Conservation (phyloP, 2,329 filamentous ascomycete species). For the Aspergillus luchuensis region DNA sequence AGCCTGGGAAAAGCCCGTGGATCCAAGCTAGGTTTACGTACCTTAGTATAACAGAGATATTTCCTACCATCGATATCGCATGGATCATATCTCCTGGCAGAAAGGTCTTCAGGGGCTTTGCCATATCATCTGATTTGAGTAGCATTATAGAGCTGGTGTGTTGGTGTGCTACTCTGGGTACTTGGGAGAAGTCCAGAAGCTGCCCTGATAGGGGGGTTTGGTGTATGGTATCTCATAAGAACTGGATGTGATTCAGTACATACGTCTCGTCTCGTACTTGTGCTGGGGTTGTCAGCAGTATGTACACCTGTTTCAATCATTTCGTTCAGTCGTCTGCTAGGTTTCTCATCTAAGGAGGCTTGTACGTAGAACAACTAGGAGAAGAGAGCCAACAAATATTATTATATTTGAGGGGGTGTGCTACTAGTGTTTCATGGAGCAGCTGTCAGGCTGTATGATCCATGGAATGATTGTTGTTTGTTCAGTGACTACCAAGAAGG, state of each 20-base stretch:
- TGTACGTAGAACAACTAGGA: no score
- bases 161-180: slow-evolving; percentile 24
- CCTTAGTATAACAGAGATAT: slow-evolving; percentile 16
- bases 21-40: background rate
- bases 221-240: no score
- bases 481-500: no score
- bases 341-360: no score
- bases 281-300: slow-evolving; percentile 25
- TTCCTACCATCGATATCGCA: slow-evolving; percentile 22
- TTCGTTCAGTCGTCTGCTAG: background rate
- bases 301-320: slow-evolving; percentile 31
- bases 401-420: no score
- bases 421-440: no score
- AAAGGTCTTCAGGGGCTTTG: slow-evolving; percentile 20
- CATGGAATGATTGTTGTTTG: no score
- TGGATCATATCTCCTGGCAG: slow-evolving; percentile 17
- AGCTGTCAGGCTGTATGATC: no score
- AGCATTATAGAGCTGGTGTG: slow-evolving; percentile 27
- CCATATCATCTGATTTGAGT: slow-evolving; percentile 20
- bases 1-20: background rate
- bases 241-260: background rate
- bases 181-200: slow-evolving; percentile 28
- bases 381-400: no score
- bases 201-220: slow-evolving; percentile 2
- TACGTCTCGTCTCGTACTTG: slow-evolving; percentile 33